Evolutionary conservation across 352 stramenopile genomes (phyloP).

Genomic region (Phytophthora constricta): DNA sequence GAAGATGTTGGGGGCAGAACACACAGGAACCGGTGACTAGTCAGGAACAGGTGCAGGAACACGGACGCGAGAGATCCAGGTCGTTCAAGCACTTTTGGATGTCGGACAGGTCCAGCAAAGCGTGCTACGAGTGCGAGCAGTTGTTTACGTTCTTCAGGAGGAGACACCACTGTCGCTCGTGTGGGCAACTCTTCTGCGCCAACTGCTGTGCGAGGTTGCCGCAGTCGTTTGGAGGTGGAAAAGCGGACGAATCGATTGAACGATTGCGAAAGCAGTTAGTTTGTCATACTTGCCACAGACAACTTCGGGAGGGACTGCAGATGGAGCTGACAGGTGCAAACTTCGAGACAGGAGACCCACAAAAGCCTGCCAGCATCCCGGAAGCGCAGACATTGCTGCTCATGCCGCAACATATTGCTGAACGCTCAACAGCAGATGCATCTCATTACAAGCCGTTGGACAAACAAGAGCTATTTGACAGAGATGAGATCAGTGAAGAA

Average conservation of each 20-base stretch:
- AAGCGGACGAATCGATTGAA: conserved; percentile 81
- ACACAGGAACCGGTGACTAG: conserved; percentile 31
- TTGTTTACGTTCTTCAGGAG: conserved; percentile 87
- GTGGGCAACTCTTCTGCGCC: conserved; percentile 87
- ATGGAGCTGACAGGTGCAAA: conserved; percentile 64
- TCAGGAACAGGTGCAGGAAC: conserved; percentile 31
- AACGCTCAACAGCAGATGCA: conserved; percentile 63
- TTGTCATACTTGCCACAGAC: conserved; percentile 83
- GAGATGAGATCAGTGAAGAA: conserved; percentile 83
- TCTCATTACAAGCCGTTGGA: conserved; percentile 72
- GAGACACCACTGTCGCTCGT: conserved; percentile 85
- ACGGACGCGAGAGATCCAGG: conserved; percentile 56
- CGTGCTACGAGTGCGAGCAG: conserved; percentile 84
- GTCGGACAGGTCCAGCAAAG: conserved; percentile 86
- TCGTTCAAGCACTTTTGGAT: conserved; percentile 92
- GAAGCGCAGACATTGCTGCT: conserved; percentile 67
- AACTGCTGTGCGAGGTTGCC: conserved; percentile 82
- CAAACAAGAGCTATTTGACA: conserved; percentile 75
- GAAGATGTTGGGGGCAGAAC: conserved; percentile 31
- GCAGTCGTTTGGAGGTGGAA: conserved; percentile 77
- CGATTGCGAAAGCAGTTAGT: conserved; percentile 85
- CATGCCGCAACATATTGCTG: conserved; percentile 78
- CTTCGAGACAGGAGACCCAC: conserved; percentile 35
- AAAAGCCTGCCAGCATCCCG: conserved; percentile 40
- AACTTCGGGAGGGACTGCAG: conserved; percentile 83